Percentiles rank a stretch among this genome's conserved stretches.
These are phyloP conservation scores for Xylaria sp. DNA, from an alignment of 2,329 filamentous ascomycete genomes.

Conservation along the genomic window DNA sequence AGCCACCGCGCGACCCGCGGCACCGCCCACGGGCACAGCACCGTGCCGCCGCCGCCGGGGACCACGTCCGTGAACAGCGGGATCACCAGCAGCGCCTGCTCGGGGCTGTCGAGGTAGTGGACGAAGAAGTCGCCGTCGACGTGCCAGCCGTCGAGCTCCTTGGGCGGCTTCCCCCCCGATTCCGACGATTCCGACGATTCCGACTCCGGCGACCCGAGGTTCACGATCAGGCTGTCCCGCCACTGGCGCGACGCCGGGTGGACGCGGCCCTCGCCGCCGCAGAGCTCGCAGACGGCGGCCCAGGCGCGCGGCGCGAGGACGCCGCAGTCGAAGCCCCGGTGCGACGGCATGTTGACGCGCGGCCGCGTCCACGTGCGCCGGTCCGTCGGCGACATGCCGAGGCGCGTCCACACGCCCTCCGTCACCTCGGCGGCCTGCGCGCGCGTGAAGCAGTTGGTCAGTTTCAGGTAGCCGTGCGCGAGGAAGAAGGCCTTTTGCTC, in stretches of 20 bases:
- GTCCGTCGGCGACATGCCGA: conserved; percentile 66
- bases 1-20: conserved; percentile 59
- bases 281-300: conserved; percentile 67
- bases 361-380: conserved; percentile 66
- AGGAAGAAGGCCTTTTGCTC: conserved; percentile 51
- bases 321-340: conserved; percentile 55
- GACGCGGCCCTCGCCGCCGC: conserved; percentile 63
- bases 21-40: conserved; percentile 64
- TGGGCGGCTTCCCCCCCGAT: conserved; percentile 53
- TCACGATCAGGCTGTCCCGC: conserved; percentile 71
- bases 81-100: conserved; percentile 70
- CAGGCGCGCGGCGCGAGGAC: conserved; percentile 67
- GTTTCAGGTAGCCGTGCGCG: conserved; percentile 56
- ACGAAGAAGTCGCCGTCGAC: conserved; percentile 74
- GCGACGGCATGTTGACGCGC: conserved; percentile 66
- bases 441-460: conserved; percentile 49
- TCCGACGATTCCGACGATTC: too few relatives aligned
- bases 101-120: conserved; percentile 70
- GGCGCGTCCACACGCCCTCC: conserved; percentile 63
- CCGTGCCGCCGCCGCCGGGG: conserved; percentile 63
- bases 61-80: conserved; percentile 68
- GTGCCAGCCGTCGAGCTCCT: conserved; percentile 63
- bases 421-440: conserved; percentile 35
- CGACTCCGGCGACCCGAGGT: conserved; percentile 63
- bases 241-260: conserved; percentile 54